Evolutionary conservation across 2,329 filamentous ascomycete species (phyloP), one percentile per base, ranked within the genome.

Genomic region (Penicillium aurantiogriseum): DNA sequence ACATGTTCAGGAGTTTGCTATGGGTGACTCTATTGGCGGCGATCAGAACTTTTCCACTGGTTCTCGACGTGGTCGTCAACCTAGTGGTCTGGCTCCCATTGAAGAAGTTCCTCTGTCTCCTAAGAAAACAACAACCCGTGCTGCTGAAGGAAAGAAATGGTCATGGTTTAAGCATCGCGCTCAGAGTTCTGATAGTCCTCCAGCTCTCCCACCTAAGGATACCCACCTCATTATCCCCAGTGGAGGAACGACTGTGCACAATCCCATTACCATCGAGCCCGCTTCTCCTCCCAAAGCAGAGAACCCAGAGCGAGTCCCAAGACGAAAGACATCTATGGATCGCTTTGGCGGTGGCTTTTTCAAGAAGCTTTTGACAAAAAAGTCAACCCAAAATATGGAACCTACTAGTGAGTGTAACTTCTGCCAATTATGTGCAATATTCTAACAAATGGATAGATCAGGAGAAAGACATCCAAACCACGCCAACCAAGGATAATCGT

Each of bases 341-440:
- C 61, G 57, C 5, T 81, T 80, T 54, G 74, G 71, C 31, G 79
- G 80, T 7, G 51, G 33, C 8, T 78, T 85, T 57, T 74, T 83
- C 43, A 82, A 79, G 58, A 77, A 82, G 51, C 79, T 86, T 51
- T 77, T 81, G 43, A 81, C 79, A 64, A 82, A 80, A 62, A 71
- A 75, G 50, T 71, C 76, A 36, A 76, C 73, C 44, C 77, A 76
- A 56, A 59, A 57, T 46, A 54, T 55, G 2, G 58, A 62, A 59
- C 66, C 70, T 38, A 61, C 73, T 56, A 72, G 79, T 81, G 67
- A 70, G 76, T 70, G 40, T 31, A 21, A 5, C 23, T n/a, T 51
- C 19, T 21, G 29, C 11, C 7, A 51, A 23, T 48, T 47, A 2
- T 8, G 36, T 6, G 23, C 0, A n/a, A 10, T 11, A n/a, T 35